phyloP scores from a whole-genome alignment of 495 filamentous ascomycete genomes.

The Thermochaetoides thermophila region DNA sequence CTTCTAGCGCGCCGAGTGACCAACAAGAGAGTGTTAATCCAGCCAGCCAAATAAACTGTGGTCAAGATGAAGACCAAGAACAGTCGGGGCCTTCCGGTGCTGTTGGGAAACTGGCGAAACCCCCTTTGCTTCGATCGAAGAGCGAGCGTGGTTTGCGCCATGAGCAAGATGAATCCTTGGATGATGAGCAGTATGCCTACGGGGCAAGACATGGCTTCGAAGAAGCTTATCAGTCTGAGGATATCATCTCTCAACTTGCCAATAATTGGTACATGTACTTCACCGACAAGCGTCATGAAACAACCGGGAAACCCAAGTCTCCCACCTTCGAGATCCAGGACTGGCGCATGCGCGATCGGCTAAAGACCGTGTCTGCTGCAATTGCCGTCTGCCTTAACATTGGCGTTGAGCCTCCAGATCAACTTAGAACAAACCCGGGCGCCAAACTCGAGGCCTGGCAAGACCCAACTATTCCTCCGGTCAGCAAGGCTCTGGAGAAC shows the following conservation, averaged over 20 bases:
- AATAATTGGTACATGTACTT: conserved; percentile 95
- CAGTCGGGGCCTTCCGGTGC: too few species aligned
- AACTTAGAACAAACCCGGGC: conserved; percentile 80
- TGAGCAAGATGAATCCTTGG: conserved; percentile 23
- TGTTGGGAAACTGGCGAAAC: too few species aligned
- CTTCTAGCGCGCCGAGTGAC: too few species aligned
- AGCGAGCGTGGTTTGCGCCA: conserved; percentile 50
- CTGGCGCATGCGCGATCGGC: conserved; percentile 90
- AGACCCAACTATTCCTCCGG: conserved; percentile 67
- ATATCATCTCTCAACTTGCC: conserved; percentile 41
- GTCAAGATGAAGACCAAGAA: too few species aligned
- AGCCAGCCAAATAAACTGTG: too few species aligned
- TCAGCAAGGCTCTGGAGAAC: conserved; percentile 75
- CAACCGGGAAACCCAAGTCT: conserved; percentile 73
- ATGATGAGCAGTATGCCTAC: conserved; percentile 31
- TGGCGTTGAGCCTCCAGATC: conserved; percentile 91
- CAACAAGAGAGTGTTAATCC: too few species aligned
- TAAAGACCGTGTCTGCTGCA: conserved; percentile 93
- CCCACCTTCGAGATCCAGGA: conserved; percentile 53
- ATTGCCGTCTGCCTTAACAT: conserved; percentile 93
- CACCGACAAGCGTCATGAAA: conserved; percentile 93
- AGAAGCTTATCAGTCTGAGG: conserved; percentile 53
- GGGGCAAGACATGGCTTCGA: conserved; percentile 53
- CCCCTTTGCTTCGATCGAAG: conserved; percentile 49
- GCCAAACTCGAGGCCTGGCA: conserved; percentile 95